A percentile compares a stretch with the other conserved stretches of the same genome.
Evolutionary conservation across 2,329 filamentous ascomycete species (phyloP).

Genomic region (Penicillium italicum): DNA sequence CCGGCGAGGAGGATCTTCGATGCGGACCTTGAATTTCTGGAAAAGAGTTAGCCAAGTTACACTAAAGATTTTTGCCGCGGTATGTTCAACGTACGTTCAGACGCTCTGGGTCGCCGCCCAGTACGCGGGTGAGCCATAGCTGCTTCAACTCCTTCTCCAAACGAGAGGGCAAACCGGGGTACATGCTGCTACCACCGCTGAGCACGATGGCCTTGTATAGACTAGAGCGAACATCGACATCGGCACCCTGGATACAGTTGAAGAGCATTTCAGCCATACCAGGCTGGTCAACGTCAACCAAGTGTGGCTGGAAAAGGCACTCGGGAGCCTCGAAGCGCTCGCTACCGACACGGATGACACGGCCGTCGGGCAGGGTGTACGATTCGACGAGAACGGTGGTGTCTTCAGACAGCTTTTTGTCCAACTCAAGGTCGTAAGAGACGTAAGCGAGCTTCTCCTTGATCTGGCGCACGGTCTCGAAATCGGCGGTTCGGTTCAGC

Average conservation of each 20-base stretch:
- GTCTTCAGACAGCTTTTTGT: constrained; percentile 93
- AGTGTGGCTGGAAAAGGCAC: constrained; percentile 96
- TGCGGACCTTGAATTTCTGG: constrained; percentile 97
- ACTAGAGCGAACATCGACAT: constrained; percentile 89
- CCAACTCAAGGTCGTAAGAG: constrained; percentile 93
- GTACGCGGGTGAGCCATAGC: constrained; percentile 88
- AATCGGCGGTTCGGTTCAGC: constrained; percentile 95
- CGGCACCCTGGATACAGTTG: constrained; percentile 95
- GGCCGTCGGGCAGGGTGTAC: constrained; percentile 94
- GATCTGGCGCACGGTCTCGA: constrained; percentile 97
- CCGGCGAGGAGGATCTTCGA: constrained; percentile 93
- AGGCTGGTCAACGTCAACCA: constrained; percentile 95
- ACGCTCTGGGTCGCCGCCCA: constrained; percentile 87
- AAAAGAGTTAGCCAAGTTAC: constrained; percentile 8
- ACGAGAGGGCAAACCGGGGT: constrained; percentile 87
- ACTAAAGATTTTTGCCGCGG: not conserved
- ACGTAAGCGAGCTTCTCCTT: constrained; percentile 99
- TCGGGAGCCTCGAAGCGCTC: constrained; percentile 98
- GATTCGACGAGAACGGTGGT: constrained; percentile 96
- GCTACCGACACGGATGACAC: constrained; percentile 91
- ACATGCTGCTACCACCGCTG: constrained; percentile 97
- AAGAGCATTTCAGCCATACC: constrained; percentile 97
- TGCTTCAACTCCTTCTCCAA: constrained; percentile 99
- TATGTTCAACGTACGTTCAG: constrained; percentile 57
- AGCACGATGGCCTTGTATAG: constrained; percentile 97